Evolutionary conservation across 139 green algal genomes (phyloP), one percentile per base, ranked within the genome.

Genomic region (Pleodorina starrii): DNA sequence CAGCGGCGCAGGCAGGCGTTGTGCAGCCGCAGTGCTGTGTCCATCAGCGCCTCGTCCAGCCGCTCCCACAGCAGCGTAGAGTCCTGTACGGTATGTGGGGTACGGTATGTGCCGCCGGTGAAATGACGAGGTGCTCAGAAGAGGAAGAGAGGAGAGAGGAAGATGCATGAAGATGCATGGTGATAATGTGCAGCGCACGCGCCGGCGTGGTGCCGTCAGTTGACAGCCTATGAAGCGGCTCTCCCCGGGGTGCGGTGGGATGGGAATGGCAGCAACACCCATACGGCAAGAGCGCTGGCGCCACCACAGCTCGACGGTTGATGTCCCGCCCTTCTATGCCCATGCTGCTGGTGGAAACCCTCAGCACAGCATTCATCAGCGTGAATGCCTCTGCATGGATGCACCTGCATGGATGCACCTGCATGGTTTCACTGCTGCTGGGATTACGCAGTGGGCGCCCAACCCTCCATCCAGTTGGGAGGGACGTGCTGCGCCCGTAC

Each of bases 1-100:
- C 84, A 32, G 16, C 50, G 51, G 21, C 92, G 81, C 7, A 94
- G 76, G 74, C 73, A 88, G 36, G 78, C 50, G 76, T 93, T 60
- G 60, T 94, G 92, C 86, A 93, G 59, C n/a, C 80, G 29, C 79
- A 93, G 27, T 12, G 90, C 78, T 5, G 17, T 21, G 44, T 91
- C 79, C 90, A 93, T 84, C 2, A 84, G 42, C 42, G 19, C 32
- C 48, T 38, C 48, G 50, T 63, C 42, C n/a, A 84, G 50, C 36
- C 11, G 19, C 76, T 84, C 76, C 76, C 76, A 84, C 76, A 84
- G 51, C 51, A 80, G 46, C 0, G 90, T 92, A 5, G 90, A 92
- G 46, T 92, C 75, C 75, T 83, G 75, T 5, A 36, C n/a, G n/a
- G n/a, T n/a, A n/a, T n/a, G n/a, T n/a, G n/a, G n/a, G n/a, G n/a